Conservation (phyloP, 768 basidiomycete species). For the Lactarius vividus region DNA sequence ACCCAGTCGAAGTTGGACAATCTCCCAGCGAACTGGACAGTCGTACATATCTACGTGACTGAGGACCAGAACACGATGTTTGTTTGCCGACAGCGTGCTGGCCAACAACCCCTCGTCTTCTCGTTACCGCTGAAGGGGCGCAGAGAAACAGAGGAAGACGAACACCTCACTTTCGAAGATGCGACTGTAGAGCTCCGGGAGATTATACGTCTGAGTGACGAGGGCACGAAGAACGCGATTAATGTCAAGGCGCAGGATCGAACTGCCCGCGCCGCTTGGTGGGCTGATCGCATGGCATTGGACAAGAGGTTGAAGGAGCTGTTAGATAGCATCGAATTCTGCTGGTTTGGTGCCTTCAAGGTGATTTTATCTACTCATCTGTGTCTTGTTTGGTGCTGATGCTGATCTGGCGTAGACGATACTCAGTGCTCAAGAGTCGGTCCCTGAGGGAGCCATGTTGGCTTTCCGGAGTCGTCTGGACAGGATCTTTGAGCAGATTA, state of each 20-base stretch:
- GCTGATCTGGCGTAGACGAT: slow-evolving; percentile 49
- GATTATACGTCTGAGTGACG: slow-evolving; percentile 78
- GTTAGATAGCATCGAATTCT: slow-evolving; percentile 85
- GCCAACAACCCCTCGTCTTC: slow-evolving; percentile 69
- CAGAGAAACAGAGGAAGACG: slow-evolving; percentile 68
- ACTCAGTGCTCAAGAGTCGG: slow-evolving; percentile 46
- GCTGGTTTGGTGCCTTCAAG: slow-evolving; percentile 98
- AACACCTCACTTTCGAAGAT: slow-evolving; percentile 69
- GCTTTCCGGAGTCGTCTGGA: slow-evolving; percentile 70
- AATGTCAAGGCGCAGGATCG: slow-evolving; percentile 65
- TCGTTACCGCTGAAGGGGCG: slow-evolving; percentile 85
- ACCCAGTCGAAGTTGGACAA: slow-evolving; percentile 41
- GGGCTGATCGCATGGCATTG: slow-evolving; percentile 74
- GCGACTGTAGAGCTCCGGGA: slow-evolving; percentile 72
- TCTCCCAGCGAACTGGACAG: slow-evolving; percentile 78
- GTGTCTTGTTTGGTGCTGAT: neutral
- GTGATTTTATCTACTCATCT: slow-evolving; percentile 40
- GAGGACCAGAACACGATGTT: slow-evolving; percentile 83
- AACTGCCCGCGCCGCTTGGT: slow-evolving; percentile 75
- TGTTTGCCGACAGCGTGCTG: slow-evolving; percentile 70
- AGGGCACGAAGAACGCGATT: slow-evolving; percentile 68
- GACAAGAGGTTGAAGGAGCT: slow-evolving; percentile 74
- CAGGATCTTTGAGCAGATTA: slow-evolving; percentile 66
- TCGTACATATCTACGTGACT: slow-evolving; percentile 79
- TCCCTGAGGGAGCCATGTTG: slow-evolving; percentile 45